Evolutionary conservation across 2,329 filamentous ascomycete species (phyloP).

Genomic region (Phaeosphaeriaceae sp.): DNA sequence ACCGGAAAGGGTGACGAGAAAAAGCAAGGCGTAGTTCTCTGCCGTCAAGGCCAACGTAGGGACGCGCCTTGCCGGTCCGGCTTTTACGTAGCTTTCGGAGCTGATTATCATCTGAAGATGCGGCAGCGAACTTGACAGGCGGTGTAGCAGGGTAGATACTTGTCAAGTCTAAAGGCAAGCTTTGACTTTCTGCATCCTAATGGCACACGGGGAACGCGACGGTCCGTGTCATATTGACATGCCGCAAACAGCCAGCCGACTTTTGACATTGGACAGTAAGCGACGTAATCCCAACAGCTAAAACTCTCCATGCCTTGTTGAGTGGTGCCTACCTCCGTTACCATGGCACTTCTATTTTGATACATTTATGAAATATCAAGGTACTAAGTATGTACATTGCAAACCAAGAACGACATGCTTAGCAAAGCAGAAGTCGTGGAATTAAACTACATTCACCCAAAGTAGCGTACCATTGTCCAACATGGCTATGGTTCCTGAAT

Average conservation of each 20-base stretch:
- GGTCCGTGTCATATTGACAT: constrained; percentile 29
- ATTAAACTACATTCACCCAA: constrained; percentile 29
- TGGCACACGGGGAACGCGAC: constrained; percentile 23
- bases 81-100: neutral
- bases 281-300: constrained; percentile 10
- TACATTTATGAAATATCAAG: constrained; percentile 3
- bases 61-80: neutral
- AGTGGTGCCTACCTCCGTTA: constrained; percentile 26
- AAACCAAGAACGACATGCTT: constrained; percentile 1
- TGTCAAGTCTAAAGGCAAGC: constrained; percentile 22
- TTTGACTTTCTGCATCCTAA: constrained; percentile 20
- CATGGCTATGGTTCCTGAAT: constrained; percentile 6
- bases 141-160: constrained; percentile 27
- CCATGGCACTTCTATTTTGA: neutral
- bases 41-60: constrained; percentile 3
- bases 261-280: constrained; percentile 20
- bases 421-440: constrained; percentile 19
- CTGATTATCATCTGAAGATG: neutral
- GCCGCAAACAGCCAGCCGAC: constrained; percentile 16
- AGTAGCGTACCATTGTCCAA: constrained; percentile 28
- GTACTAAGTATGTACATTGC: constrained; percentile 1
- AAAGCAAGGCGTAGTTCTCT: constrained; percentile 22
- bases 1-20: constrained; percentile 18
- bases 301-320: constrained; percentile 14
- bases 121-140: constrained; percentile 16